These are phyloP conservation scores for Colletotrichum plurivorum DNA, from an alignment of 2,329 filamentous ascomycete species.

Conservation along the genomic window DNA sequence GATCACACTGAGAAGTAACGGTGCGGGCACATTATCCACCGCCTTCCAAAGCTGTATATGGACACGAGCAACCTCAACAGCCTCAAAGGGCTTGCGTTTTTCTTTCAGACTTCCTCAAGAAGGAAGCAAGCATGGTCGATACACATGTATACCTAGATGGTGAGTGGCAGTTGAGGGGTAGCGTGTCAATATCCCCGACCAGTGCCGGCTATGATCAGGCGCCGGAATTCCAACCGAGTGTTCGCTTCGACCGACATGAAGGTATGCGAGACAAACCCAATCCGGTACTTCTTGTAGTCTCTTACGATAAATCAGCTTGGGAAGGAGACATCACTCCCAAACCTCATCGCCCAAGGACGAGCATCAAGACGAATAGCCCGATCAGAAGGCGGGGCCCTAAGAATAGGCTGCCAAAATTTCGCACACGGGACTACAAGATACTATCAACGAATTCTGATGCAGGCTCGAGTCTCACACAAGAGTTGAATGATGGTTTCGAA, in stretches of 20 bases:
- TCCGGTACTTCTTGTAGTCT: not conserved
- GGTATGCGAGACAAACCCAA: not conserved
- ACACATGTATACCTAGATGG: not conserved
- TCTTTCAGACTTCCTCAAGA: too few species aligned
- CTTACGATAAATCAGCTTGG: not conserved
- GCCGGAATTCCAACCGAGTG: not conserved
- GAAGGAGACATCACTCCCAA: not conserved
- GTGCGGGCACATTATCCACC: too few species aligned
- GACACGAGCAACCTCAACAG: too few species aligned
- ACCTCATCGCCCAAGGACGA: not conserved
- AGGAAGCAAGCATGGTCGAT: too few species aligned
- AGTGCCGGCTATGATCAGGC: not conserved
- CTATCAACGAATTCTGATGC: not conserved
- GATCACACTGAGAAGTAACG: too few species aligned
- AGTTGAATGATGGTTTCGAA: not conserved
- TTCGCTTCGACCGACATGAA: not conserved
- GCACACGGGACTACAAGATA: constrained; percentile 9
- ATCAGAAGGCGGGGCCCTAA: not conserved
- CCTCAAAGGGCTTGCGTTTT: too few species aligned
- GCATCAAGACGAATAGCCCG: not conserved
- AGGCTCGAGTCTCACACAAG: not conserved
- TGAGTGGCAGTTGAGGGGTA: not conserved
- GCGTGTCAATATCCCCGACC: not conserved
- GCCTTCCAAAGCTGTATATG: too few species aligned
- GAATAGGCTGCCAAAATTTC: not conserved